Evolutionary conservation across 2,329 filamentous ascomycete genomes (phyloP), one percentile per base, ranked within the genome.

Genomic region (Pseudogymnoascus destructans): DNA sequence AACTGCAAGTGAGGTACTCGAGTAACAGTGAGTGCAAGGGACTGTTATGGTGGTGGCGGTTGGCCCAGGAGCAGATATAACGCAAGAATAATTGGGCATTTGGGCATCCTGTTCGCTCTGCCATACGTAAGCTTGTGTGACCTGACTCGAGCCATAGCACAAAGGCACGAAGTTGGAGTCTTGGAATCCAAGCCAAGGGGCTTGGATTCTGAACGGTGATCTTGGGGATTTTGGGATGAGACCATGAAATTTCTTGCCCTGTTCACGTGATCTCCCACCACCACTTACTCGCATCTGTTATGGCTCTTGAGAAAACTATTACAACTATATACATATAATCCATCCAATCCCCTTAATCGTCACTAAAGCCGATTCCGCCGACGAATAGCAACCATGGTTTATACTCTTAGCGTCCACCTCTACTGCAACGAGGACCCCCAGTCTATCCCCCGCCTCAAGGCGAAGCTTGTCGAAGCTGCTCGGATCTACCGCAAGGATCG

Each of bases 391-490:
- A 52, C n/a, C 9, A 84, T 84, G 81, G 81, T 84, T 64, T 86
- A 86, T 73, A 85, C 82, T 61, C 80, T 86, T 64, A 81, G 83
- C 64, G 82, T 85, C 55, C 82, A 85, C 66, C 77, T 89, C 62
- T 81, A 84, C 73, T 83, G 85, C 63, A 88, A 88, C 68, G 76
- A 81, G 59, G 78, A 86, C 66, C 71, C 76, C 10, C 79, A 81
- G 58, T 76, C 75, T 68, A 83, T 88, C 72, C 73, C 75, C 61
- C 86, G 85, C 71, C 73, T 89, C 60, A 80, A 82, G 66, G 80
- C 80, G 59, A 89, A 89, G 74, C 80, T 89, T 59, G 78, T 85
- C 68, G 86, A 89, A 69, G 86, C 86, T n/a, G 83, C 82, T 60
- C 78, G 81, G 62, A 77, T 89, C 62, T 89, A 89, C 73, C 80